These are phyloP conservation scores for Bigelowiella natans DNA, from an alignment of 78 protist genomes.

Conservation along the genomic window DNA sequence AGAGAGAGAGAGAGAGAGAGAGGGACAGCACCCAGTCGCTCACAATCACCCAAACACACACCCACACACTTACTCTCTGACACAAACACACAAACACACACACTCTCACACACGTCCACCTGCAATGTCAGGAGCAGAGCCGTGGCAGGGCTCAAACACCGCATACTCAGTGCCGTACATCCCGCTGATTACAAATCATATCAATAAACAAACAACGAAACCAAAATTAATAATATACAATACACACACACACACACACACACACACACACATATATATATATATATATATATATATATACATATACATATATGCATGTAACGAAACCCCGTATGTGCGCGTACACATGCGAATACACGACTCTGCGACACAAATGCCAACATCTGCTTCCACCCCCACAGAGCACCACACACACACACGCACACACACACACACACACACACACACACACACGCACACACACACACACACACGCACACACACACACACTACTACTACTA, in stretches of 20 bases:
- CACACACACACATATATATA: not conserved
- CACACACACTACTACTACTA: not conserved
- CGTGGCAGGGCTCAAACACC: conserved; percentile 6
- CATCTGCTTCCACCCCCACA: not conserved
- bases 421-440: not conserved
- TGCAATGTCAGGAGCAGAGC: conserved; percentile 17
- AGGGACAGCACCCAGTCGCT: not conserved
- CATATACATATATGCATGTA: not conserved
- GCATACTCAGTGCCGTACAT: not conserved
- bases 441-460: not conserved
- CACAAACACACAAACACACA: not conserved
- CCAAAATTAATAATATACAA: too few species aligned
- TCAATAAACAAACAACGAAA: too few species aligned
- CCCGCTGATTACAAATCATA: not conserved
- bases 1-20: not conserved
- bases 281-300: not conserved
- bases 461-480: not conserved
- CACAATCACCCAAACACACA: not conserved
- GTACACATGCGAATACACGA: not conserved
- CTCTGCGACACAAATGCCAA: not conserved
- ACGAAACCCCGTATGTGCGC: too few species aligned
- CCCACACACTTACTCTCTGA: not conserved
- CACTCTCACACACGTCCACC: not conserved
- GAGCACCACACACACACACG: not conserved
- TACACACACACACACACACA: not conserved